Evolutionary conservation across 305 asterid species (phyloP).

Genomic region (Fraxinus latifolia): DNA sequence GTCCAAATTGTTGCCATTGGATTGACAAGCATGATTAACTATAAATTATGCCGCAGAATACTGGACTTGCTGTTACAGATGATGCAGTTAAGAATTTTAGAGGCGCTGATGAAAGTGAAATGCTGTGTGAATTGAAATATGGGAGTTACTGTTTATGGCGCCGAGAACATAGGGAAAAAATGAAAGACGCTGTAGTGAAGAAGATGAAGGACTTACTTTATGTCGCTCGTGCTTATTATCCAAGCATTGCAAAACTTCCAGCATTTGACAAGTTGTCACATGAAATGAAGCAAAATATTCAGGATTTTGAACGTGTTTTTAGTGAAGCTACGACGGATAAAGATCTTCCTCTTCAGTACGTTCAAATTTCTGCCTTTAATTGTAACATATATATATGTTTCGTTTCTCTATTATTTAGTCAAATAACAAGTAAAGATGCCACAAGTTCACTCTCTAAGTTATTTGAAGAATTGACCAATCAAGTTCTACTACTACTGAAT

Average conservation of each 20-base stretch:
- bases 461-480: neutral
- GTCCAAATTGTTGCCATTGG: slow-evolving; percentile 3
- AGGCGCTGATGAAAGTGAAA: slow-evolving; percentile 57
- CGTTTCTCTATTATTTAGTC: neutral
- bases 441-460: neutral
- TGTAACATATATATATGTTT: slow-evolving; percentile 1
- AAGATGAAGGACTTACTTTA: slow-evolving; percentile 93
- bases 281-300: slow-evolving; percentile 89
- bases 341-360: slow-evolving; percentile 89
- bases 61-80: slow-evolving; percentile 31
- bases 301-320: slow-evolving; percentile 92
- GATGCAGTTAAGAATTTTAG: slow-evolving; percentile 24
- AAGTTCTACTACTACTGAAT: neutral
- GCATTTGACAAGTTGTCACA: slow-evolving; percentile 70
- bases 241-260: slow-evolving; percentile 94
- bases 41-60: slow-evolving; percentile 44
- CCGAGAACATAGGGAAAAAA: slow-evolving; percentile 62
- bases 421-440: neutral
- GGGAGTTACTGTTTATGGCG: slow-evolving; percentile 99
- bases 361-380: slow-evolving; percentile 18
- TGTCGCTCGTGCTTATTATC: slow-evolving; percentile 97
- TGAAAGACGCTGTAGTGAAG: slow-evolving; percentile 74
- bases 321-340: slow-evolving; percentile 86
- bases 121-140: slow-evolving; percentile 67
- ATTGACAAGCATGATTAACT: slow-evolving; percentile 1